Evolutionary conservation across 495 filamentous ascomycete species (phyloP).

Genomic region (Neurospora tetrasperma): DNA sequence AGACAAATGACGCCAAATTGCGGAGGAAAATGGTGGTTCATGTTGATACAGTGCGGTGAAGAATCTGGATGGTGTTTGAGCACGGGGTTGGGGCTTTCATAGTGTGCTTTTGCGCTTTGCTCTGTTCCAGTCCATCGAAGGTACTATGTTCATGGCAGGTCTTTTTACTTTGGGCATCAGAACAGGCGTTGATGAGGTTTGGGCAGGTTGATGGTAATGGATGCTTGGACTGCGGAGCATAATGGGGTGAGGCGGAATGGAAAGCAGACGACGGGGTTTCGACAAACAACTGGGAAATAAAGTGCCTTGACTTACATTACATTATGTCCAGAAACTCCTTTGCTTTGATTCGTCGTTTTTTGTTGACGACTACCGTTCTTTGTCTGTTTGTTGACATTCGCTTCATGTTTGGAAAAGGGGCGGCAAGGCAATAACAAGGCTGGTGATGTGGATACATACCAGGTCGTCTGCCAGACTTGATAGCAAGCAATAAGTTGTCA

Average conservation of each 20-base stretch:
- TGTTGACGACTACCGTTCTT: not conserved
- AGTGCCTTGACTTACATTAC: not conserved
- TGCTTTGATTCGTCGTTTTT: not conserved
- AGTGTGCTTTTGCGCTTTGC: not conserved
- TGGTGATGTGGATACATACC: not conserved
- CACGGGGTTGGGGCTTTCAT: not conserved
- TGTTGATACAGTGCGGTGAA: not conserved
- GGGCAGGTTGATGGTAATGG: not conserved
- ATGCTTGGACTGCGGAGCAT: not conserved
- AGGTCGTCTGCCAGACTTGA: not conserved
- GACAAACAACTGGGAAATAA: not conserved
- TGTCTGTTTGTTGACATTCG: not conserved
- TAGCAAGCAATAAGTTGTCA: not conserved
- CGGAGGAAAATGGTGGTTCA: not conserved
- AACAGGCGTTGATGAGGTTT: not conserved
- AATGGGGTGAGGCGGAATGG: not conserved
- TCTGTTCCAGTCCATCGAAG: not conserved
- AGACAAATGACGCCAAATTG: not conserved
- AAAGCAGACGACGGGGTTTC: not conserved
- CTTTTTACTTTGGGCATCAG: not conserved
- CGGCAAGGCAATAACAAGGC: not conserved
- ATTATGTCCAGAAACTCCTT: not conserved
- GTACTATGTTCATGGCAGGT: not conserved
- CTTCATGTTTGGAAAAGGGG: not conserved
- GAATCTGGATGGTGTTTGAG: not conserved